phyloP scores from a whole-genome alignment of 306 rosid genomes.

The Lotus japonicus region DNA sequence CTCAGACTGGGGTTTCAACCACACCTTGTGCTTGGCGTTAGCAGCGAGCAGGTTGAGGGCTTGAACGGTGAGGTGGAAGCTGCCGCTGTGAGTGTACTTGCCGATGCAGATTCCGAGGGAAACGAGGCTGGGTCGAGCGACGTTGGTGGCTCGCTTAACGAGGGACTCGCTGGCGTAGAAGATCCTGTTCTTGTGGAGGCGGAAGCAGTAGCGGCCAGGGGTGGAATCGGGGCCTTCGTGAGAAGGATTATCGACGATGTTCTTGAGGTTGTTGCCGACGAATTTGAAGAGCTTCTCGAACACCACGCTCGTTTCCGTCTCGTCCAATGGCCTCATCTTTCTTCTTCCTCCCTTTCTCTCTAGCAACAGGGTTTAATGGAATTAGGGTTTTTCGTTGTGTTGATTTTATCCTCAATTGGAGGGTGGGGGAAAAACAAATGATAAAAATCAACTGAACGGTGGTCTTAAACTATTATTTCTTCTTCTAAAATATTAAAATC shows the following conservation, averaged over 20 bases:
- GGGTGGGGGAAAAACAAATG: too few species aligned
- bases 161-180: conserved; percentile 74
- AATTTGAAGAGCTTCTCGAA: conserved; percentile 88
- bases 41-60: conserved; percentile 53
- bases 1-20: conserved; percentile 89
- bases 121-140: conserved; percentile 55
- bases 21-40: conserved; percentile 85
- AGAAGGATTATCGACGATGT: conserved; percentile 75
- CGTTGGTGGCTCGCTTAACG: conserved; percentile 80
- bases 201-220: conserved; percentile 87
- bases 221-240: conserved; percentile 74
- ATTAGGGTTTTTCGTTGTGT: neutral
- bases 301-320: conserved; percentile 64
- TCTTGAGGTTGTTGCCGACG: conserved; percentile 82
- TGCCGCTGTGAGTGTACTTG: conserved; percentile 81
- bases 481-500: too few species aligned
- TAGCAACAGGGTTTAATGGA: neutral
- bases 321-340: conserved; percentile 80
- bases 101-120: conserved; percentile 86
- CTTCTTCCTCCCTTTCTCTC: neutral
- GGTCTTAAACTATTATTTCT: too few species aligned
- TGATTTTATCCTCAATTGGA: too few species aligned
- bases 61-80: conserved; percentile 71
- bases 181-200: conserved; percentile 74
- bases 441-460: too few species aligned